Conservation (phyloP, 345 rosid genomes). For the Gynandropsis gynandra region DNA sequence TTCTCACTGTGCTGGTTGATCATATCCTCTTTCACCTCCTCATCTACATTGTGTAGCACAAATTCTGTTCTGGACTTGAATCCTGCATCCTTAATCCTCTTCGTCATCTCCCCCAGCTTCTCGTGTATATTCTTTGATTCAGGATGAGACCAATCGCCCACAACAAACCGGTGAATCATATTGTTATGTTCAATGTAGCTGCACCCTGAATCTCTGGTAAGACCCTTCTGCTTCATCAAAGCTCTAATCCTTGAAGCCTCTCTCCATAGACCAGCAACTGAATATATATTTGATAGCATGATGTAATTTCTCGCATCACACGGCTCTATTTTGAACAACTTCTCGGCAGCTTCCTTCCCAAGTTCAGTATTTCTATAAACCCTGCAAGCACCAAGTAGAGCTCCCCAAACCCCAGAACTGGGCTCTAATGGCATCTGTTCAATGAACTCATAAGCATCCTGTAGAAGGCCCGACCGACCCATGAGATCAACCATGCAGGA, state of each 20-base stretch:
- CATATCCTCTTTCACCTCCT: constrained; percentile 55
- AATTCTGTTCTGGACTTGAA: constrained; percentile 45
- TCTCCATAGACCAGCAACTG: constrained; percentile 55
- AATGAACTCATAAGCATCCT: constrained; percentile 46
- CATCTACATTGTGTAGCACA: constrained; percentile 63
- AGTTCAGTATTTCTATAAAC: constrained; percentile 37
- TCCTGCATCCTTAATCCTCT: constrained; percentile 41
- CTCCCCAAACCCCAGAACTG: constrained; percentile 70
- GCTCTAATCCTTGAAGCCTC: constrained; percentile 48
- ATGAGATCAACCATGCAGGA: constrained; percentile 75
- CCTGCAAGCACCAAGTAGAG: constrained; percentile 72
- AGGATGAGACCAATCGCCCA: constrained; percentile 59
- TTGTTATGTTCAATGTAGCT: constrained; percentile 57
- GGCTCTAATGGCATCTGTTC: constrained; percentile 60
- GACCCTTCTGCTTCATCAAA: constrained; percentile 48
- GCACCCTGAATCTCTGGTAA: constrained; percentile 46
- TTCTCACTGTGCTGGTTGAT: constrained; percentile 60
- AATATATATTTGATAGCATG: constrained; percentile 57
- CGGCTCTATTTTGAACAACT: constrained; percentile 46
- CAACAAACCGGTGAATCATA: constrained; percentile 44
- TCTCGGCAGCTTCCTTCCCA: constrained; percentile 50
- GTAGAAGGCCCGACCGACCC: constrained; percentile 56
- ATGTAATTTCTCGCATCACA: constrained; percentile 58
- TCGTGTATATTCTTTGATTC: constrained; percentile 37
- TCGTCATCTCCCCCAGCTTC: constrained; percentile 41